Evolutionary conservation across 2,329 filamentous ascomycete species (phyloP).

Genomic region (Achaetomium macrosporum): DNA sequence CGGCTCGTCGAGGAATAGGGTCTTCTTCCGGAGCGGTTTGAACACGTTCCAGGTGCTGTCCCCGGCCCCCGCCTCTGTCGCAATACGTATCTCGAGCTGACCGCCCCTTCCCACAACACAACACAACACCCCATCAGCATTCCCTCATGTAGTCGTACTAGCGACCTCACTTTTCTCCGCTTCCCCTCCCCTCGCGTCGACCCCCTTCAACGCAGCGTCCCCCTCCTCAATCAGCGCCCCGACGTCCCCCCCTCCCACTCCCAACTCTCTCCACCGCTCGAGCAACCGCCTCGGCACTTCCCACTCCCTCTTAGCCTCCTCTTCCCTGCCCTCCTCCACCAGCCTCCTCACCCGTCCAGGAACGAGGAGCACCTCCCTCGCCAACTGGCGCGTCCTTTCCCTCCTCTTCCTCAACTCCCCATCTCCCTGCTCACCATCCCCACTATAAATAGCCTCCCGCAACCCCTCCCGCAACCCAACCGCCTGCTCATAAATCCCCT

Average conservation of each 20-base stretch:
- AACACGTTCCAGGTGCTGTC: no score
- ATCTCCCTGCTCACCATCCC: constrained; percentile 6
- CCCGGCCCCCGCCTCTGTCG: no score
- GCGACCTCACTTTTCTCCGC: constrained; percentile 19
- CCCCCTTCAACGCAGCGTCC: constrained; percentile 34
- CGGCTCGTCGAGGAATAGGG: no score
- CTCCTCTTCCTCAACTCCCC: constrained; percentile 20
- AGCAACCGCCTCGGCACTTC: constrained; percentile 47
- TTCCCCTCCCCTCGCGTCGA: constrained; percentile 21
- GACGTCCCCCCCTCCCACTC: constrained; percentile 50
- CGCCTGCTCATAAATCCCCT: constrained; percentile 63
- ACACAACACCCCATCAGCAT: background rate
- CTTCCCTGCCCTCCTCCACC: constrained; percentile 51
- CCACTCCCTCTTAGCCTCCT: constrained; percentile 56
- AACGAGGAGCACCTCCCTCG: constrained; percentile 55
- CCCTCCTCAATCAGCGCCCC: constrained; percentile 49
- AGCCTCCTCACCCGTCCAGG: constrained; percentile 55
- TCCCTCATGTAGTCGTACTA: background rate
- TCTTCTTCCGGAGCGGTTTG: no score
- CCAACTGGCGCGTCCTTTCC: constrained; percentile 48
- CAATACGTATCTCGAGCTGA: no score
- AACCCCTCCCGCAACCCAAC: constrained; percentile 49
- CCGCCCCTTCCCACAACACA: background rate
- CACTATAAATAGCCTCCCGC: constrained; percentile 32
- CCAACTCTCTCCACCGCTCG: constrained; percentile 48